Evolutionary conservation across 352 stramenopile species (phyloP).

Genomic region (Phytophthora megakarya): DNA sequence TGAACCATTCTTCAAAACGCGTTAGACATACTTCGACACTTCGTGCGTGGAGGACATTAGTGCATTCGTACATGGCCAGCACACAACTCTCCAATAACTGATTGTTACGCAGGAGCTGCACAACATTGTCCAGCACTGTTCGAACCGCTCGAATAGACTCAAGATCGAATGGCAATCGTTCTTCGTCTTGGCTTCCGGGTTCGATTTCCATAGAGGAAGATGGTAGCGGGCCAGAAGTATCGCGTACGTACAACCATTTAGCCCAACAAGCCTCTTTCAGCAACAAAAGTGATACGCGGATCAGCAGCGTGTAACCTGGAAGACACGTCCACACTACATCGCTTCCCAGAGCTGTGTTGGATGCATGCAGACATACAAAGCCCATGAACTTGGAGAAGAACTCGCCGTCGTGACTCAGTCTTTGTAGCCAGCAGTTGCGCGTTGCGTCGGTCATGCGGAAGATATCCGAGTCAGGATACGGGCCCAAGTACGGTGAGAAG

Average conservation of each 20-base stretch:
- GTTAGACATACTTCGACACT: constrained; percentile 66
- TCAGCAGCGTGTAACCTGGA: constrained; percentile 66
- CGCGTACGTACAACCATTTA: constrained; percentile 63
- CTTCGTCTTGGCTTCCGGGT: constrained; percentile 33
- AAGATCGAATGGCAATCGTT: constrained; percentile 52
- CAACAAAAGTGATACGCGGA: constrained; percentile 59
- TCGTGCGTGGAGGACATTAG: constrained; percentile 66
- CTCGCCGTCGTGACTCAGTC: constrained; percentile 67
- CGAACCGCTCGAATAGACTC: constrained; percentile 51
- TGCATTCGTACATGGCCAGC: constrained; percentile 74
- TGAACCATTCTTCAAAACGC: constrained; percentile 77
- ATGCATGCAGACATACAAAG: constrained; percentile 53
- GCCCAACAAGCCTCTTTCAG: constrained; percentile 71
- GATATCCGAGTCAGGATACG: constrained; percentile 62
- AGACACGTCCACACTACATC: constrained; percentile 55
- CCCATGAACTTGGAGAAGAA: constrained; percentile 80
- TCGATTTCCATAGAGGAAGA: constrained; percentile 40
- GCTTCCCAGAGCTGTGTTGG: constrained; percentile 42
- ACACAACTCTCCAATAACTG: constrained; percentile 70
- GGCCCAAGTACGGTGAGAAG: constrained; percentile 60
- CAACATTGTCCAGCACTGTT: constrained; percentile 61
- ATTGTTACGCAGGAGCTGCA: constrained; percentile 61
- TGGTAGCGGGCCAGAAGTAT: constrained; percentile 43
- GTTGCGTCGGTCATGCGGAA: constrained; percentile 53
- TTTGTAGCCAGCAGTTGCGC: constrained; percentile 52